A percentile compares a stretch with the other conserved stretches of the same genome.
phyloP scores from a whole-genome alignment of 148 eudicot species.

The Tetragonia tetragonoides region DNA sequence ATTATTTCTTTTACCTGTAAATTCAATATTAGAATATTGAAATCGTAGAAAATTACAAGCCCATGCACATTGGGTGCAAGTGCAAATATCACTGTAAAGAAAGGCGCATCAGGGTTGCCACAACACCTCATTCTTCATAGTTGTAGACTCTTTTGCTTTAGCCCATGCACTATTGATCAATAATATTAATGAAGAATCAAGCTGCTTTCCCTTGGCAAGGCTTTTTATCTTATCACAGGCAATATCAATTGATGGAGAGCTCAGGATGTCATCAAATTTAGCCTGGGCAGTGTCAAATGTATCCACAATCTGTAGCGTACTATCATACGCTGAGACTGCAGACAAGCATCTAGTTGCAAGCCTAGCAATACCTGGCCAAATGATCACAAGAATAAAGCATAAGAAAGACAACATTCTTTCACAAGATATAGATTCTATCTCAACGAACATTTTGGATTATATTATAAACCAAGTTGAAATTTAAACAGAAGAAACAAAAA shows the following conservation, averaged over 20 bases:
- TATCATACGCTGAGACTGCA: slow-evolving; percentile 92
- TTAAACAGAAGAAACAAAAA: background rate
- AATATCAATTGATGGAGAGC: slow-evolving; percentile 76
- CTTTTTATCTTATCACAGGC: slow-evolving; percentile 92
- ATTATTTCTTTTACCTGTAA: slow-evolving; percentile 89
- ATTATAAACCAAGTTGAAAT: background rate
- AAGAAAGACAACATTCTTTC: background rate
- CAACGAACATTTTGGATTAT: slow-evolving; percentile 5
- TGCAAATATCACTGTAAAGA: background rate
- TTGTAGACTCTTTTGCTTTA: slow-evolving; percentile 76
- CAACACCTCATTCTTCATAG: slow-evolving; percentile 88
- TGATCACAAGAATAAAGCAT: background rate
- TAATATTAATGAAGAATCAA: slow-evolving; percentile 85
- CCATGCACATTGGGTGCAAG: background rate
- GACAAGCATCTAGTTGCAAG: slow-evolving; percentile 92
- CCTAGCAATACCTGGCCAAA: slow-evolving; percentile 71
- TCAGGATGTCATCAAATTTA: slow-evolving; percentile 80
- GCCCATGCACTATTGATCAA: slow-evolving; percentile 96
- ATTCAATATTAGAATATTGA: background rate
- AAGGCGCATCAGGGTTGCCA: background rate
- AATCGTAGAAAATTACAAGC: background rate
- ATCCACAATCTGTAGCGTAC: slow-evolving; percentile 74
- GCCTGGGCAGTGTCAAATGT: slow-evolving; percentile 83
- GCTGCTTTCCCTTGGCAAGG: slow-evolving; percentile 90
- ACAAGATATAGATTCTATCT: background rate